Base-by-base conservation (phyloP, 1,284 basidiomycete genomes). In the Clitocybe nebularis region DNA sequence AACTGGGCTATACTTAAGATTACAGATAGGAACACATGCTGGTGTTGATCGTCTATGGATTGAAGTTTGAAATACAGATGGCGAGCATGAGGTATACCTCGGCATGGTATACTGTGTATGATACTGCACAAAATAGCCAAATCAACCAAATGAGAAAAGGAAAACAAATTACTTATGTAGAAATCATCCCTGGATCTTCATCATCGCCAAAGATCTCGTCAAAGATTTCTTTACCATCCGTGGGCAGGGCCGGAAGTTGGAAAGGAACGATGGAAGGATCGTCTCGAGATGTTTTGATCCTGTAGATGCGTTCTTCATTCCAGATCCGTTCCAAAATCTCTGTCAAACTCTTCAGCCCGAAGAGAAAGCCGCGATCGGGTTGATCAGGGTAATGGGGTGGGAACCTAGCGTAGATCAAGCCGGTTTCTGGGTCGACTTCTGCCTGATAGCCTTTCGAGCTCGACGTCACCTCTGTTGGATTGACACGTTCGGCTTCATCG, bases 321-420 rank as follows among this genome's bases (percentile, higher is more conserved):
- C 90, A 96, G 22, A 94, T 89, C 43, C 72, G 75, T 58, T 85
- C 84, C 52, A 97, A 64, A 22, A 84, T 71, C 55, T 74, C 75
- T 26, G 82, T 77, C 26, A 99, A 68, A 57, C 79, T 93, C 70
- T 86, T 85, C 58, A 99, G 67, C 1, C 95, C 95, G 59, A 88
- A 93, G 28, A 98, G 66, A 67, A 98, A 99, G 6, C 95, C 95
- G 41, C 90, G 82, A 63, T 99, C 95, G 6, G 96, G 90, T 58
- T 88, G 78, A 22, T 87, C 80, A 3, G 85, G 83, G 52, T 90
- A 89, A 58, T 91, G 89, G 1, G 96, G 96, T 3, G 94, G 94
- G 66, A 96, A 98, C 34, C 89, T 77, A 19, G 89, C 89, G 56
- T 89, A 84, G 4, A 93, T 73, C 32, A 88, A 65, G 1, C 92